Evolutionary conservation across 306 rosid genomes (phyloP).

Genomic region (Vigna radiata): DNA sequence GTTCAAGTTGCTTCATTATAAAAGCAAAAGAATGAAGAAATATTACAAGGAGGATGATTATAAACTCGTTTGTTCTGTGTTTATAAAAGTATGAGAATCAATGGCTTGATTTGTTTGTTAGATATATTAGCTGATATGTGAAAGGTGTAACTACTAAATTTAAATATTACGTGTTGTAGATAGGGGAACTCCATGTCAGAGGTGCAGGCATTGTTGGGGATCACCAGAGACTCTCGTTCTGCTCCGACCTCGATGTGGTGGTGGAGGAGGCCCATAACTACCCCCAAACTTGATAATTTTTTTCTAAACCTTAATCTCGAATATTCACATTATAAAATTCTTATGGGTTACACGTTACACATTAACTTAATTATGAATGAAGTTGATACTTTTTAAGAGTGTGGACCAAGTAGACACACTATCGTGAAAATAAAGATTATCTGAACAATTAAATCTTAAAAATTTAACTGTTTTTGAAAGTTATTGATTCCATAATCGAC

Average conservation of each 20-base stretch:
- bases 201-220: constrained; percentile 55
- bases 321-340: too few species aligned
- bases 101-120: neutral
- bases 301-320: too few species aligned
- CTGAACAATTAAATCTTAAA: too few species aligned
- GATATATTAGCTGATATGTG: neutral
- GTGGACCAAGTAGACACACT: too few species aligned
- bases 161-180: constrained; percentile 31
- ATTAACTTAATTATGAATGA: too few species aligned
- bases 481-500: too few species aligned
- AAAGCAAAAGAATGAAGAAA: constrained; percentile 47
- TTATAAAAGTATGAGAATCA: constrained; percentile 38
- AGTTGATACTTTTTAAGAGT: too few species aligned
- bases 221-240: constrained; percentile 79
- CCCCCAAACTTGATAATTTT: constrained; percentile 21
- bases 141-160: too few species aligned
- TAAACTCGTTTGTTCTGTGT: constrained; percentile 46
- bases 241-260: constrained; percentile 84
- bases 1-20: constrained; percentile 56
- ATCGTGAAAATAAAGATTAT: too few species aligned
- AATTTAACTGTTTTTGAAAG: too few species aligned
- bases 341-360: too few species aligned
- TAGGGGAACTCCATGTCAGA: constrained; percentile 51
- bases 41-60: neutral
- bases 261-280: constrained; percentile 73